A percentile compares a stretch with the other conserved stretches of the same genome.
These are phyloP conservation scores for Helianthus tuberosus DNA, from an alignment of 129 eudicot species.

Conservation along the genomic window DNA sequence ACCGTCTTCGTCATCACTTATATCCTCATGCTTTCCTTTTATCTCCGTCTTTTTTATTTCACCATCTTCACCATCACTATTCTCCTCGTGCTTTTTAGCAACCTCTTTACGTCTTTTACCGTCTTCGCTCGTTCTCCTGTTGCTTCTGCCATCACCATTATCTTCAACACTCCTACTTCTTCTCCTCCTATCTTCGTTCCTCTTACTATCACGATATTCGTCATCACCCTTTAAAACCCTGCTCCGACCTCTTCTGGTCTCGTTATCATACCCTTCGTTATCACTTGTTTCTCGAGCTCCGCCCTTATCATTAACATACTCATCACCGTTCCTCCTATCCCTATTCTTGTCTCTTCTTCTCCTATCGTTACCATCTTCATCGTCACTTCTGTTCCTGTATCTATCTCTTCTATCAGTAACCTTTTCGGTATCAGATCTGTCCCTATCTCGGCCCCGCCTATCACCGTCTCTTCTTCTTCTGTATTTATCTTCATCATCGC, in stretches of 20 bases:
- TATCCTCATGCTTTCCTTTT: background rate
- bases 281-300: conserved; percentile 21
- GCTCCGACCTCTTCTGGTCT: conserved; percentile 3
- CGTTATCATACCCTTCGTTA: conserved; percentile 21
- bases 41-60: conserved; percentile 13
- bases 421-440: conserved; percentile 15
- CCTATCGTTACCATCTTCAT: conserved; percentile 31
- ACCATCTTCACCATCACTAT: conserved; percentile 15
- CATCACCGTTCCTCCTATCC: conserved; percentile 17
- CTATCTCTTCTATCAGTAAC: conserved; percentile 20
- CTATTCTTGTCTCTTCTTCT: conserved; percentile 9
- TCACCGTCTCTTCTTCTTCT: conserved; percentile 33
- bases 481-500: conserved; percentile 26
- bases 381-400: conserved; percentile 23
- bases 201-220: conserved; percentile 15
- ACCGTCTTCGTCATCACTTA: conserved; percentile 35
- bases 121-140: conserved; percentile 8
- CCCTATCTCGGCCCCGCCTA: conserved; percentile 24
- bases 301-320: conserved; percentile 22
- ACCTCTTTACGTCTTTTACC: conserved; percentile 25
- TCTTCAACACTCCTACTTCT: conserved; percentile 18
- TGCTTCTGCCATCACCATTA: conserved; percentile 20
- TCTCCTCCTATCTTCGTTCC: background rate
- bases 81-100: conserved; percentile 16
- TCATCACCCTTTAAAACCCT: conserved; percentile 14